Evolutionary conservation across 208 protist genomes (phyloP).

Genomic region (Entamoeba invadens): DNA sequence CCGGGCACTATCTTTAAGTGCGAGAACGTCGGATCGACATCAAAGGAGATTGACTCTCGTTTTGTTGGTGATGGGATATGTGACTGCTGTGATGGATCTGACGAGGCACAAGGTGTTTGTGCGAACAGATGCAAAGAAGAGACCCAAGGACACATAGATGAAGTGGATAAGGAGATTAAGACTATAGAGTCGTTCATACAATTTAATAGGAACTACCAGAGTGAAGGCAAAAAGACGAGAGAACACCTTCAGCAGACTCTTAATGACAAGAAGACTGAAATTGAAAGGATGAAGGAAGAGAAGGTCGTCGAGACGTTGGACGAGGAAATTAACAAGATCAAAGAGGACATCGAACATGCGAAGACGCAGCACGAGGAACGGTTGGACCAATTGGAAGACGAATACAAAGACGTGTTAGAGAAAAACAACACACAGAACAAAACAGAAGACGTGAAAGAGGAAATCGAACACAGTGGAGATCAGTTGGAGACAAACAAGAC

Average conservation of each 20-base stretch:
- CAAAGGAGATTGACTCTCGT: constrained; percentile 10
- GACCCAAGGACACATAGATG: neutral
- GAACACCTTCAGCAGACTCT: neutral
- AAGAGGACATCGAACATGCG: too few species aligned
- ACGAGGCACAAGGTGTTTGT: constrained; percentile 25
- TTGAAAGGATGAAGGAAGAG: neutral
- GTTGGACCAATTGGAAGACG: too few species aligned
- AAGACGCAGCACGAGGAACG: too few species aligned
- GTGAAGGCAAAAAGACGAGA: neutral
- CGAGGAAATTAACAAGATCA: too few species aligned
- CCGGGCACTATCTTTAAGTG: constrained; percentile 33
- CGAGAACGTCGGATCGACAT: constrained; percentile 9
- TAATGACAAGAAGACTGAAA: neutral
- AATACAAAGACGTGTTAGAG: too few species aligned
- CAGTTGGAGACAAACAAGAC: too few species aligned
- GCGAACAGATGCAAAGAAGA: neutral
- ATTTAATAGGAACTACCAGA: neutral
- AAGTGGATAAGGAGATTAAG: neutral
- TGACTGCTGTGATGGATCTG: constrained; percentile 48
- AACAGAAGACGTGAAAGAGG: too few species aligned
- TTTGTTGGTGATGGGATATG: constrained; percentile 40
- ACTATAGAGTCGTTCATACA: neutral
- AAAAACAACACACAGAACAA: too few species aligned
- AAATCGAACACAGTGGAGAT: too few species aligned
- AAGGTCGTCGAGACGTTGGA: too few species aligned